Base-by-base conservation (phyloP, 202 grass and related monocot species). In the Musa balbisiana region DNA sequence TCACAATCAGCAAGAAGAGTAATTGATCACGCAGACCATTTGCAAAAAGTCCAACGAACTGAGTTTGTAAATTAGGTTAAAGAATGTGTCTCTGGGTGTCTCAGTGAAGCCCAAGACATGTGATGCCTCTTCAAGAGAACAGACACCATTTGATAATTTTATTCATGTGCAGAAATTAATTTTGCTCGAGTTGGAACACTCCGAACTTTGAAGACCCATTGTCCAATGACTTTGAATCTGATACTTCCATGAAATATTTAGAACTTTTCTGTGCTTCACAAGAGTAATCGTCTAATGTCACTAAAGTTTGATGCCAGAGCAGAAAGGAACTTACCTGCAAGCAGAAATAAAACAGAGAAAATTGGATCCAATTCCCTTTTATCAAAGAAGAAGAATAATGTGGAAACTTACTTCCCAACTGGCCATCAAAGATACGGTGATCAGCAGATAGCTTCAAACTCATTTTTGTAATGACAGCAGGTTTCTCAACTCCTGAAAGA, bases 381-480 rank as follows among this genome's bases (percentile, higher is more conserved):
- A 21, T 3, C 69, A 67, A 67, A 33, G 60, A 59, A 21, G 15
- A 67, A 73, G 71, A 79, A 21, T 2, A 52, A 63, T 12, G 52
- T 67, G 16, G 73, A 33, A 75, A 71, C 59, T 63, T 91, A 93
- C 95, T 89, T 86, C 83, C 84, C 75, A 92, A 78, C 86, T 94
- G 88, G 22, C 88, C 95, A 78, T 94, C 91, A 88, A 91, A 94
- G 19, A 98, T 82, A 21, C 91, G 90, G 70, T 98, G 95, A 55
- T 98, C 95, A 66, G 95, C 95, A 71, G 95, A 98, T 50, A 98
- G 79, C 3, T 85, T 94, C 67, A 98, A 78, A 67, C 81, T 92
- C 91, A 98, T 98, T 80, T 94, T 94, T 71, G 88, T 94, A 78
- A 92, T 73, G 78, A 76, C 79, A 55, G 77, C 80, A 79, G 87